Base-by-base conservation (phyloP, 305 asterid species). In the Rubia balearica region DNA sequence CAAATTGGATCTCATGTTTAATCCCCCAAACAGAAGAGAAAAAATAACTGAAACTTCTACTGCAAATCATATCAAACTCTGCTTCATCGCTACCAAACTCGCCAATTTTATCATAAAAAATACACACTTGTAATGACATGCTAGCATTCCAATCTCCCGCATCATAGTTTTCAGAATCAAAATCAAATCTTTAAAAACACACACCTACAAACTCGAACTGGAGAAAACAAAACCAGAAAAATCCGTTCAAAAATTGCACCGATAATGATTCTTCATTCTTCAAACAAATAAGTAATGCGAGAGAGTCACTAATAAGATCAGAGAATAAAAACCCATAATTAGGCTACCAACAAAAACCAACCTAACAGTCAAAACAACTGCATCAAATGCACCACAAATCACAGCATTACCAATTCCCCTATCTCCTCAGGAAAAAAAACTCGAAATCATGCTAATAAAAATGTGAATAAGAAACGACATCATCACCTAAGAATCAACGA, bases 401-500 rank as follows among this genome's bases (percentile, higher is more conserved):
- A 46, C 82, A 77, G 75, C 83, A 56, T 24, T 49, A 22, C 21
- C 38, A 51, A 51, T 49, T 36, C 24, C 53, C 22, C 45, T 59
- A 72, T 33, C 51, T 64, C 65, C 27, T 57, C 9, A 70, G 51
- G 61, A 69, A 40, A 59, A 43, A 46, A 0, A 6, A 2, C n/a
- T n/a, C 30, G 30, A 36, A 53, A 16, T 49, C 55, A 75, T 73
- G 21, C 71, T 72, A 76, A 76, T 33, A 68, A 13, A 71, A 41
- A 74, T 51, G 30, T 24, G 59, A 69, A 53, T 33, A 30, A 67
- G 49, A 49, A 67, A 36, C 12, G 68, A 65, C 75, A 74, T 46
- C 41, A 40, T 76, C 75, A 89, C 97, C 96, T 85, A 69, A 72
- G 76, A 74, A 81, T 77, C 48, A 65, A 36, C 62, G 73, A 45